Evolutionary conservation across 129 eudicot genomes (phyloP).

Genomic region (Glebionis coronaria): DNA sequence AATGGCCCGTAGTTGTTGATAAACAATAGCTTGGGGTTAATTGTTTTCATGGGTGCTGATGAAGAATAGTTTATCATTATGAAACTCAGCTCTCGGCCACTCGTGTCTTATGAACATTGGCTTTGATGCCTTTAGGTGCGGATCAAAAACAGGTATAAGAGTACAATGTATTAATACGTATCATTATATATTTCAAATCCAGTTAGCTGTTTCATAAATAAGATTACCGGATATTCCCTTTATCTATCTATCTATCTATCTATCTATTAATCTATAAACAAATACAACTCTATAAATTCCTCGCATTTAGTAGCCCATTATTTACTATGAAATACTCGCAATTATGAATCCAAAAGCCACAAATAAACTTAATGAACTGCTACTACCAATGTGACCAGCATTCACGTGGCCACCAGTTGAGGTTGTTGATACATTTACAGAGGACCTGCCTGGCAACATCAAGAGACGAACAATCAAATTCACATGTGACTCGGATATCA

Average conservation of each 20-base stretch:
- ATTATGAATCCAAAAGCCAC: slow-evolving; percentile 27
- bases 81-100: too few species aligned
- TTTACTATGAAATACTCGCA: slow-evolving; percentile 23
- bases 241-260: background rate
- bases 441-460: slow-evolving; percentile 47
- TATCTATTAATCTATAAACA: slow-evolving; percentile 33
- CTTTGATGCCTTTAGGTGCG: too few species aligned
- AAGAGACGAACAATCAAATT: background rate
- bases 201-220: slow-evolving; percentile 27
- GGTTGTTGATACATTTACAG: slow-evolving; percentile 78
- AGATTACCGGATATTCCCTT: slow-evolving; percentile 22
- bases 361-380: slow-evolving; percentile 31
- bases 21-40: too few species aligned
- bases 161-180: slow-evolving; percentile 3
- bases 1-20: too few species aligned
- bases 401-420: slow-evolving; percentile 55
- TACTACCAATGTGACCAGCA: slow-evolving; percentile 55
- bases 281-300: slow-evolving; percentile 21
- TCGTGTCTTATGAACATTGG: too few species aligned
- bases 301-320: slow-evolving; percentile 2
- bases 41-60: too few species aligned
- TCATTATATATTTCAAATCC: slow-evolving; percentile 23
- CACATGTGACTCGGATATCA: background rate
- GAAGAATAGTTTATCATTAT: too few species aligned
- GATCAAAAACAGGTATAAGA: too few species aligned